These are phyloP conservation scores for Acanthamoeba triangularis DNA, from an alignment of 208 protist genomes.

Conservation along the genomic window DNA sequence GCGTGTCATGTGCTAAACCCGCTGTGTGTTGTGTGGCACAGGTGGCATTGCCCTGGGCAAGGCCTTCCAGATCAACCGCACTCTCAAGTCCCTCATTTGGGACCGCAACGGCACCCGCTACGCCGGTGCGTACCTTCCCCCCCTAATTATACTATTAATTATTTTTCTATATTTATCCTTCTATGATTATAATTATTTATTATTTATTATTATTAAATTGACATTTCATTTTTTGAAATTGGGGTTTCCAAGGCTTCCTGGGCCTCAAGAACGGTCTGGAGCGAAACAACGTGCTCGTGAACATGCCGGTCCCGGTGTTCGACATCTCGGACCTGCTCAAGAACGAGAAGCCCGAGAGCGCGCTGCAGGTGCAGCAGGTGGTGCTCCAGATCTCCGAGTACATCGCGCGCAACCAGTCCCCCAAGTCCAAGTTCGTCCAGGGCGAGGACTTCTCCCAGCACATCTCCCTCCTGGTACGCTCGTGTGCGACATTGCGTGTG, in stretches of 20 bases:
- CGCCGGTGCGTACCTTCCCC: background rate
- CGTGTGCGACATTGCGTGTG: background rate
- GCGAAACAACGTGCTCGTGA: slow-evolving; percentile 82
- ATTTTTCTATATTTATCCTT: no score
- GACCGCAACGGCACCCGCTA: slow-evolving; percentile 77
- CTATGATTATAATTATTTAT: no score
- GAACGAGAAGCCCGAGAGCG: background rate
- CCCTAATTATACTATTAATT: no score
- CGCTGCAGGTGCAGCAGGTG: slow-evolving; percentile 25
- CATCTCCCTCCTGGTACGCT: slow-evolving; percentile 5
- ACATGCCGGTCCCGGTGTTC: slow-evolving; percentile 81
- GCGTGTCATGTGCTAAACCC: background rate
- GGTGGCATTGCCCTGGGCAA: slow-evolving; percentile 84
- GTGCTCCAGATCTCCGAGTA: slow-evolving; percentile 58
- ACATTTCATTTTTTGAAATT: no score
- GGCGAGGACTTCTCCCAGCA: slow-evolving; percentile 40
- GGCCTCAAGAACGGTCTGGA: slow-evolving; percentile 81
- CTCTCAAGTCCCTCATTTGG: slow-evolving; percentile 82
- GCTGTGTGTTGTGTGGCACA: background rate
- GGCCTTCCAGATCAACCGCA: slow-evolving; percentile 86
- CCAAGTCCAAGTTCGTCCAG: slow-evolving; percentile 54
- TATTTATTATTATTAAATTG: no score
- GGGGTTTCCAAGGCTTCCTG: no score
- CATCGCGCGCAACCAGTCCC: slow-evolving; percentile 63
- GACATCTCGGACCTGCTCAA: slow-evolving; percentile 79